These are phyloP conservation scores for Saccharomycodes ludwigii DNA, from an alignment of 805 yeast genomes.

Conservation along the genomic window DNA sequence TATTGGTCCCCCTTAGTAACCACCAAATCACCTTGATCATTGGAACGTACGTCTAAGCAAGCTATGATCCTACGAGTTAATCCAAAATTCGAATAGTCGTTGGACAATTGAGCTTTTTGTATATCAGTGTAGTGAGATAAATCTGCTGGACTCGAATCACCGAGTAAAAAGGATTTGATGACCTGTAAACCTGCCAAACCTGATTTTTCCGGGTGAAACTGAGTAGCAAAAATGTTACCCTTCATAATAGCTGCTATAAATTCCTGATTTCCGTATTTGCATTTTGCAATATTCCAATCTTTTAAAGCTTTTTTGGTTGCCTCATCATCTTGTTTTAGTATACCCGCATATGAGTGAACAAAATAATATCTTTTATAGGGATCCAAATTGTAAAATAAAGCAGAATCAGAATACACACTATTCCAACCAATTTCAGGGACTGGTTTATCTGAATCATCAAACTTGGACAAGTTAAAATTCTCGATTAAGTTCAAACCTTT, in stretches of 20 bases:
- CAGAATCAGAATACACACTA: slow-evolving; percentile 23
- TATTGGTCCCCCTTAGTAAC: slow-evolving; percentile 99
- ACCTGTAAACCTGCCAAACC: slow-evolving; percentile 81
- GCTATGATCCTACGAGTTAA: slow-evolving; percentile 88
- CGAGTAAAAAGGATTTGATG: slow-evolving; percentile 52
- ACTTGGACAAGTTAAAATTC: slow-evolving; percentile 41
- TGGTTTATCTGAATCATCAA: slow-evolving; percentile 52
- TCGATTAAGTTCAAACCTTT: slow-evolving; percentile 51
- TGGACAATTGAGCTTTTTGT: slow-evolving; percentile 12
- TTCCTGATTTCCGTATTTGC: slow-evolving; percentile 64
- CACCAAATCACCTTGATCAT: slow-evolving; percentile 88
- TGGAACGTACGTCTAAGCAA: slow-evolving; percentile 91
- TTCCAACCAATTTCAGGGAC: slow-evolving; percentile 99
- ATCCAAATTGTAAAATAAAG: slow-evolving; percentile 47
- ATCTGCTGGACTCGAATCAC: slow-evolving; percentile 13
- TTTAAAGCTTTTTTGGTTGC: slow-evolving; percentile 20
- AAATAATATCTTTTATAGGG: slow-evolving; percentile 71
- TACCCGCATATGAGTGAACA: slow-evolving; percentile 88
- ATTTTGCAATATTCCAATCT: slow-evolving; percentile 64
- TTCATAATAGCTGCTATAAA: slow-evolving; percentile 74
- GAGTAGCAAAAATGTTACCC: slow-evolving; percentile 84
- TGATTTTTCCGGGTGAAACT: slow-evolving; percentile 98
- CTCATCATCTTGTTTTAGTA: slow-evolving; percentile 31
- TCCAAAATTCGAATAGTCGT: slow-evolving; percentile 41
- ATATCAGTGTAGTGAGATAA: slow-evolving; percentile 17